Base-by-base conservation (phyloP, 202 grass and related monocot genomes). In the Bolboschoenoplectus hybrid region DNA sequence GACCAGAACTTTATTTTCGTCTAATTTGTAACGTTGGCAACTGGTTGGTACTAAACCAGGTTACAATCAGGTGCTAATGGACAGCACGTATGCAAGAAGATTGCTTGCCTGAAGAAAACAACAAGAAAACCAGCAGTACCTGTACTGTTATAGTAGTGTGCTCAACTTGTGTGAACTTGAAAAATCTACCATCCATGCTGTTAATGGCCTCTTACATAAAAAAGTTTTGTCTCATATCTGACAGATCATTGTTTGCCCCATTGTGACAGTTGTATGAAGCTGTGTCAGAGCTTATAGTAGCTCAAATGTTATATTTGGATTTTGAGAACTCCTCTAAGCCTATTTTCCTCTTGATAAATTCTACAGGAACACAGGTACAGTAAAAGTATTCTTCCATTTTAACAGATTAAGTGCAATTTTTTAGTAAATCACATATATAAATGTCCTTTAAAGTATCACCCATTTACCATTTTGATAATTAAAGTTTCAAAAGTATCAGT, bases 321-420 rank as follows among this genome's bases (percentile, higher is more conserved):
- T 94, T 86, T 81, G 91, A 91, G 34, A 87, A 94, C 43, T 86
- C 90, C 68, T 91, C 93, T 17, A 98, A 95, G 86, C 93, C 95
- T 67, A 92, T 95, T 74, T 95, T 94, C 75, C 58, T 98, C 32
- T 93, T 94, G 71, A 94, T 95, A 84, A 95, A 95, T 74, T 95
- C 90, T 47, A 78, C 90, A 58, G 91, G 91, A 64, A 92, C 88
- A 55, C 88, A 92, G 86, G 93, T 95, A 67, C 26, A 51, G 68
- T 52, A 92, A 4, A 58, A 87, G 81, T 60, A 20, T 4, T 81
- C 76, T 58, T 53, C 10, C 50, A 39, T 78, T 58, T 57, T 58
- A 51, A n/a, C 13, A 26, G 45, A 79, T 41, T 57, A n/a, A 57
- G 13, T 40, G 6, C 36, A 17, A 50, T 68, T 41, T 68, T 39